phyloP scores from a whole-genome alignment of 2,329 filamentous ascomycete species.

The Rachicladosporium sp. region DNA sequence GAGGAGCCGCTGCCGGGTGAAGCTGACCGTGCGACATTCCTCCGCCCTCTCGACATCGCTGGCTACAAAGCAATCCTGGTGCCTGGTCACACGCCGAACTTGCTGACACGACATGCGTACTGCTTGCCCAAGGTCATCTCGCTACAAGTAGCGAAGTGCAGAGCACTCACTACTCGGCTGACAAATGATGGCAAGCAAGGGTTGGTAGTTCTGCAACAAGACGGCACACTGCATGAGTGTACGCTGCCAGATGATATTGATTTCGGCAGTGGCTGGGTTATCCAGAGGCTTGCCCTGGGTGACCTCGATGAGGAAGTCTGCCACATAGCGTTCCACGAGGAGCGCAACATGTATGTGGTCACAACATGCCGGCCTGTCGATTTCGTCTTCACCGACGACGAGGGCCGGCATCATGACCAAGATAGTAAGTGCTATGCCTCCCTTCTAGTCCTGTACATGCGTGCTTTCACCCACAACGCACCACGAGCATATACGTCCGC shows the following conservation, averaged over 20 bases:
- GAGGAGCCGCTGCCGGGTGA: slow-evolving; percentile 38
- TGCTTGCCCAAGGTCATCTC: slow-evolving; percentile 54
- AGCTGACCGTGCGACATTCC: slow-evolving; percentile 32
- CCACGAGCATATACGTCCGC: slow-evolving; percentile 17
- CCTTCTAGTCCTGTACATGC: not conserved
- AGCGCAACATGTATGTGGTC: slow-evolving; percentile 62
- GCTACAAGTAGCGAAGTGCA: slow-evolving; percentile 1
- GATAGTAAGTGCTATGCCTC: slow-evolving; percentile 37
- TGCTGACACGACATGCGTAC: slow-evolving; percentile 71
- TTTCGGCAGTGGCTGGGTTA: slow-evolving; percentile 64
- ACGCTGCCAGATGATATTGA: slow-evolving; percentile 56
- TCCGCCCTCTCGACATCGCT: slow-evolving; percentile 52
- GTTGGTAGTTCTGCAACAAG: slow-evolving; percentile 48
- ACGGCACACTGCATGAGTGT: slow-evolving; percentile 61
- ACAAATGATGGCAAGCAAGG: slow-evolving; percentile 34
- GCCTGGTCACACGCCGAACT: slow-evolving; percentile 64
- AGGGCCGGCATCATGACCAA: slow-evolving; percentile 69
- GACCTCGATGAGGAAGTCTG: slow-evolving; percentile 48
- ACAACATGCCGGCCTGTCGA: slow-evolving; percentile 55
- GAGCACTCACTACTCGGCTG: slow-evolving; percentile 7
- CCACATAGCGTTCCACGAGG: slow-evolving; percentile 63
- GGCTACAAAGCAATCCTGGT: slow-evolving; percentile 76
- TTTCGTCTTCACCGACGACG: slow-evolving; percentile 78
- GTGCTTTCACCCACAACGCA: slow-evolving; percentile 4
- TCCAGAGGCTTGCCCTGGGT: slow-evolving; percentile 56